Percentiles rank a stretch among this genome's conserved stretches.
Evolutionary conservation across 805 yeast species (phyloP).

Genomic region (Candida cerambycidarum): DNA sequence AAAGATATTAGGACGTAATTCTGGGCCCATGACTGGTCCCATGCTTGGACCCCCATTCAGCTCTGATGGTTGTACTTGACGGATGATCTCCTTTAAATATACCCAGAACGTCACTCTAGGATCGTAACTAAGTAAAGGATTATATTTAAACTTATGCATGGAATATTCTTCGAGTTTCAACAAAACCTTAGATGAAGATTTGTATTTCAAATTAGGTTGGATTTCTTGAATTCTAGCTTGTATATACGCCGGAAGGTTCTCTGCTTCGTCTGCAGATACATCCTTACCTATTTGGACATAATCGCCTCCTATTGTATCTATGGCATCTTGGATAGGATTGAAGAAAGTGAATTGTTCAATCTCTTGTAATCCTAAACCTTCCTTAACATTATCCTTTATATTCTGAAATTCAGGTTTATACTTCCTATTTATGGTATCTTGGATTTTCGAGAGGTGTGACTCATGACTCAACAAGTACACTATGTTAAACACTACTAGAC

Average conservation of each 20-base stretch:
- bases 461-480: constrained; percentile 1
- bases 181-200: constrained; percentile 15
- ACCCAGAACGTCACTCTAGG: constrained; percentile 57
- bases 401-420: constrained; percentile 4
- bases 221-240: constrained; percentile 25
- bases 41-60: neutral
- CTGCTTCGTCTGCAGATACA: neutral
- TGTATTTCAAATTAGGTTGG: constrained; percentile 15
- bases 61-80: constrained; percentile 10
- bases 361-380: constrained; percentile 1
- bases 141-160: neutral
- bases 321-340: constrained; percentile 2
- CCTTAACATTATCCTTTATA: constrained; percentile 4
- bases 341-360: neutral
- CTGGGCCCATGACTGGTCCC: neutral
- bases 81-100: constrained; percentile 42
- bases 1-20: constrained; percentile 4
- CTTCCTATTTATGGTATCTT: neutral
- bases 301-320: neutral
- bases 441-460: neutral
- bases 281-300: neutral
- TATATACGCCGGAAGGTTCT: constrained; percentile 16
- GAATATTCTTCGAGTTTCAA: constrained; percentile 3
- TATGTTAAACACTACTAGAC: neutral
- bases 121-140: constrained; percentile 33